phyloP scores from a whole-genome alignment of 2,329 filamentous ascomycete genomes.

The Colletotrichum tanaceti region DNA sequence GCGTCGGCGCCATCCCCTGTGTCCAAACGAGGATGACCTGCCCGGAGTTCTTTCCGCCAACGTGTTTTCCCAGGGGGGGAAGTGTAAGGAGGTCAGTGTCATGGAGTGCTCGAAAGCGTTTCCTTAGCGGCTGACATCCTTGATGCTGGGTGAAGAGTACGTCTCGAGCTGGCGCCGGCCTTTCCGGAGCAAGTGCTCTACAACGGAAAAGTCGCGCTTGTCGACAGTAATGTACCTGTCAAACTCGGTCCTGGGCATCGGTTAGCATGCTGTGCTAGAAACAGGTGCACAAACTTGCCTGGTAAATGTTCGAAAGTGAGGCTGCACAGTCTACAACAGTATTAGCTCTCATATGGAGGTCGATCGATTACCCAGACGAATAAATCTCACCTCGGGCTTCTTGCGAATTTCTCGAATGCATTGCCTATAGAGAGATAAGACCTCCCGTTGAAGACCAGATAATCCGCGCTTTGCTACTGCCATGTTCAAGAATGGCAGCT shows the following conservation, averaged over 20 bases:
- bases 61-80: not conserved
- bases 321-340: constrained; percentile 61
- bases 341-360: constrained; percentile 22
- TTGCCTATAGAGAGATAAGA: constrained; percentile 84
- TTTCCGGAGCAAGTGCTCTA: constrained; percentile 87
- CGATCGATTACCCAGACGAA: not conserved
- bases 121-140: constrained; percentile 69
- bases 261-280: constrained; percentile 8
- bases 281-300: constrained; percentile 58
- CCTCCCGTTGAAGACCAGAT: constrained; percentile 91
- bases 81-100: not conserved
- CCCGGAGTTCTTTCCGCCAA: constrained; percentile 2
- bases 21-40: not conserved
- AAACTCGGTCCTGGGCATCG: constrained; percentile 75
- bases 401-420: constrained; percentile 84
- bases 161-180: constrained; percentile 84
- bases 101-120: not conserved
- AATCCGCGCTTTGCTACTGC: constrained; percentile 55
- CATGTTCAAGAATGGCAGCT: constrained; percentile 26
- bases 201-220: constrained; percentile 86
- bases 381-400: constrained; percentile 75
- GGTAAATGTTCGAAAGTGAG: constrained; percentile 73
- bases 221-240: constrained; percentile 74
- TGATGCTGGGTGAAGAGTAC: constrained; percentile 83
- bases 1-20: constrained; percentile 4